Percentiles rank a stretch among this genome's conserved stretches.
phyloP scores from a whole-genome alignment of 768 basidiomycete species.

The Lyophyllum semitale region DNA sequence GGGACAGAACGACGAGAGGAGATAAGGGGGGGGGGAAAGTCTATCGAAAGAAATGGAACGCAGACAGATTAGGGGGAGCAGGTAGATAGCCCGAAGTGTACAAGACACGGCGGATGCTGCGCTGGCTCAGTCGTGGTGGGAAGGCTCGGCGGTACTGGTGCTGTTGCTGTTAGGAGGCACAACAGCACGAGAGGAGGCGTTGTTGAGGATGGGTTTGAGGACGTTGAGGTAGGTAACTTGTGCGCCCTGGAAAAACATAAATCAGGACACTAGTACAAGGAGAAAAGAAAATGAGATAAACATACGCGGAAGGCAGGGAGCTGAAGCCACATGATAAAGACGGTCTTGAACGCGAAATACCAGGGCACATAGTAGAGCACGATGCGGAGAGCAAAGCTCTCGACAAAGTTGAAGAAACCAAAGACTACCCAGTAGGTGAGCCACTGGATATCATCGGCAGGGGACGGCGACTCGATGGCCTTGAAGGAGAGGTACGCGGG shows the following conservation, averaged over 20 bases:
- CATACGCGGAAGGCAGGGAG: constrained; percentile 81
- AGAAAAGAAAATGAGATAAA: constrained; percentile 24
- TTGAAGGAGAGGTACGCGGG: constrained; percentile 96
- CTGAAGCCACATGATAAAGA: constrained; percentile 92
- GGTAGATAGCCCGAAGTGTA: background rate
- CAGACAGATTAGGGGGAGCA: background rate
- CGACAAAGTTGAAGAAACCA: constrained; percentile 90
- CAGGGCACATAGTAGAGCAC: constrained; percentile 93
- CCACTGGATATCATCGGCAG: constrained; percentile 92
- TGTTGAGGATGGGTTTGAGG: constrained; percentile 79
- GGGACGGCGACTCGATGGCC: constrained; percentile 85
- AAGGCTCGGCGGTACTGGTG: constrained; percentile 52
- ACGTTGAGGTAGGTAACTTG: constrained; percentile 76
- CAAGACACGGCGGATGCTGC: background rate
- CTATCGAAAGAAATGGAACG: background rate
- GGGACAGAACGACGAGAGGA: background rate
- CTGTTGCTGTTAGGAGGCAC: constrained; percentile 48
- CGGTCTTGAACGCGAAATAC: constrained; percentile 92
- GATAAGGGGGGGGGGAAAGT: background rate
- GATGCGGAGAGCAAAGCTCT: constrained; percentile 79
- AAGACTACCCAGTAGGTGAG: constrained; percentile 98
- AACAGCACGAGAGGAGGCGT: constrained; percentile 49
- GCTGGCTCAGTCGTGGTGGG: constrained; percentile 15
- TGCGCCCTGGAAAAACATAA: constrained; percentile 63
- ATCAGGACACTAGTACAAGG: constrained; percentile 17